Evolutionary conservation across 345 rosid genomes (phyloP).

Genomic region (Iberis pinnata): DNA sequence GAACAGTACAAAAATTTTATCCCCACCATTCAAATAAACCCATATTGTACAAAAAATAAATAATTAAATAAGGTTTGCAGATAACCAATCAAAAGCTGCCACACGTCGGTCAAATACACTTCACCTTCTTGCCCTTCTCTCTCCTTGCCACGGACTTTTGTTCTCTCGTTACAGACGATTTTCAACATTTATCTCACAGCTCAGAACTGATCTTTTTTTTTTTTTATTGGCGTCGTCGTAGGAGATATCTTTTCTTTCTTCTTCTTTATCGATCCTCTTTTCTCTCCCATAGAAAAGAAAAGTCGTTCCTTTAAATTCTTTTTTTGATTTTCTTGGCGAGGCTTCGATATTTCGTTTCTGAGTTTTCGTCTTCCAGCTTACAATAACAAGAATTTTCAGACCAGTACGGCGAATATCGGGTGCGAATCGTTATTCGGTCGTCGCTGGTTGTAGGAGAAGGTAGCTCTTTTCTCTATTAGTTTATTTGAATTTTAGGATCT

Average conservation of each 20-base stretch:
- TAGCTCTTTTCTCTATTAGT: too few relatives aligned
- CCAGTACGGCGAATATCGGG: conserved; percentile 24
- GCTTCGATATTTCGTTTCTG: conserved; percentile 30
- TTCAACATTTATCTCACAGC: conserved; percentile 19
- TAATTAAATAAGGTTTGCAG: too few relatives aligned
- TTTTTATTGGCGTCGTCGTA: conserved; percentile 4
- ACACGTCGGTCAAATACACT: too few relatives aligned
- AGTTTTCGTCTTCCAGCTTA: conserved; percentile 28
- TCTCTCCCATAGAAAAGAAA: not conserved
- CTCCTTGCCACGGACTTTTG: too few relatives aligned
- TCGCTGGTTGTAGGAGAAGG: conserved; percentile 1
- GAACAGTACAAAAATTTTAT: too few relatives aligned
- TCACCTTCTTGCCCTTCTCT: too few relatives aligned
- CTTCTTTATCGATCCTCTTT: conserved; percentile 2
- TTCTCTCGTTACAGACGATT: conserved; percentile 17
- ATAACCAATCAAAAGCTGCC: too few relatives aligned
- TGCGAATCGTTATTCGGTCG: conserved; percentile 25
- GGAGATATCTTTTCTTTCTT: not conserved
- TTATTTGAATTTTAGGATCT: too few relatives aligned
- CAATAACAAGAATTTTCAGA: conserved; percentile 3
- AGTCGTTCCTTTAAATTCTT: conserved; percentile 16
- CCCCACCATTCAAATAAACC: too few relatives aligned
- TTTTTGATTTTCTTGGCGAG: conserved; percentile 28
- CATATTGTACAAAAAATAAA: too few relatives aligned
- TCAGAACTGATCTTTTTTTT: conserved; percentile 8